Percentiles rank a stretch among this genome's conserved stretches.
These are phyloP conservation scores for Boletellus ananas DNA, from an alignment of 768 basidiomycete species.

Conservation along the genomic window DNA sequence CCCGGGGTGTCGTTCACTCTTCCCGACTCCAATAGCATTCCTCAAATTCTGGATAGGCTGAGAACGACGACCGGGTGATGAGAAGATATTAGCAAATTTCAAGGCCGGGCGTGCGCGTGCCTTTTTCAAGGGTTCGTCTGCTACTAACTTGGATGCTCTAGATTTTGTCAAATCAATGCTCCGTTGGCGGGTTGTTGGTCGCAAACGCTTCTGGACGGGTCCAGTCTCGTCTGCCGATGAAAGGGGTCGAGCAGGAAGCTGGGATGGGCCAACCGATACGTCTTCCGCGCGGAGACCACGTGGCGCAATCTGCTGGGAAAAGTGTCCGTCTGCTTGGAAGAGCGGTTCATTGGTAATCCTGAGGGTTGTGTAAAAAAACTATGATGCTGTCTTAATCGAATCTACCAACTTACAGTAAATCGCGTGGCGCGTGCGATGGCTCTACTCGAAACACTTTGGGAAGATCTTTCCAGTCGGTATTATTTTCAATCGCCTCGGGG, in stretches of 20 bases:
- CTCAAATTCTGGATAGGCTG: slow-evolving; percentile 69
- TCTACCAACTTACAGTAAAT: slow-evolving; percentile 51
- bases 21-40: slow-evolving; percentile 47
- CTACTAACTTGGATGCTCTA: slow-evolving; percentile 57
- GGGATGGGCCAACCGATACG: slow-evolving; percentile 38
- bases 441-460: slow-evolving; percentile 57
- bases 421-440: slow-evolving; percentile 47
- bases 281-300: slow-evolving; percentile 43
- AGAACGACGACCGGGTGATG: slow-evolving; percentile 77
- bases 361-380: slow-evolving; percentile 7
- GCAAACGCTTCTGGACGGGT: slow-evolving; percentile 71
- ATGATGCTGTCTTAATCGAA: not conserved
- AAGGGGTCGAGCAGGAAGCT: slow-evolving; percentile 59
- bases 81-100: slow-evolving; percentile 85
- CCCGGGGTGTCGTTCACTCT: slow-evolving; percentile 45
- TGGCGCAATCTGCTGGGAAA: slow-evolving; percentile 44
- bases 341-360: slow-evolving; percentile 59
- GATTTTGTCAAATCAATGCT: slow-evolving; percentile 47
- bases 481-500: slow-evolving; percentile 57
- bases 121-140: slow-evolving; percentile 81
- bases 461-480: slow-evolving; percentile 55
- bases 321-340: slow-evolving; percentile 53
- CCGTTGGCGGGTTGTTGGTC: slow-evolving; percentile 56
- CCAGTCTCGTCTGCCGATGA: slow-evolving; percentile 82
- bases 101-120: slow-evolving; percentile 87